phyloP scores from a whole-genome alignment of 78 protist species.

The Dictyostelium intermedium region DNA sequence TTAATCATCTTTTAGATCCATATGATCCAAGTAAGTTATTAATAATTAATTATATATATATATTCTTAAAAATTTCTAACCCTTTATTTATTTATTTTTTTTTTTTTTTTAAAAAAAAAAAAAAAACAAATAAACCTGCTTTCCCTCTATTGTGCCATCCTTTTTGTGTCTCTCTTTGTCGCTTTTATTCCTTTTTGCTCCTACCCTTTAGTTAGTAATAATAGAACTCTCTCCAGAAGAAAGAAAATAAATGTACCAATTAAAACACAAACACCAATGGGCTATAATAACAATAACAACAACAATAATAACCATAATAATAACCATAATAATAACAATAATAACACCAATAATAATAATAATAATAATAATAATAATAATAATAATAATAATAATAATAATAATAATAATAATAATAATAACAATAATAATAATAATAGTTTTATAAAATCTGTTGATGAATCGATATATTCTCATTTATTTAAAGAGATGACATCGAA shows the following conservation, averaged over 20 bases:
- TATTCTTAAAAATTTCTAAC: background rate
- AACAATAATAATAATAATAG: background rate
- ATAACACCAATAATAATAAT: background rate
- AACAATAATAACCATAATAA: background rate
- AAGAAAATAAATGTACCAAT: slow-evolving; percentile 6
- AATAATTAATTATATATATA: background rate
- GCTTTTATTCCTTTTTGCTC: background rate
- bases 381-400: background rate
- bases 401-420: background rate
- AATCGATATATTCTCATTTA: slow-evolving; percentile 1
- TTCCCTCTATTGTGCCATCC: background rate
- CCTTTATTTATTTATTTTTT: too few relatives aligned
- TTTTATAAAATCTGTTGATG: slow-evolving; percentile 28
- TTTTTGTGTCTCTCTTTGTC: background rate
- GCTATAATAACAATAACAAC: background rate
- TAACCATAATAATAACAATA: background rate
- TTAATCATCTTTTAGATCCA: slow-evolving; percentile 67
- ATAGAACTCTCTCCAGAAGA: slow-evolving; percentile 15
- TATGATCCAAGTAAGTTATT: slow-evolving; percentile 54
- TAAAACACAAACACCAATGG: background rate
- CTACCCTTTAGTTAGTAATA: background rate
- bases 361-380: background rate
- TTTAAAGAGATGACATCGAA: background rate
- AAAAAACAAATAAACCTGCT: too few relatives aligned
- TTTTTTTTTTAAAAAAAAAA: too few relatives aligned